phyloP scores from a whole-genome alignment of 2,329 filamentous ascomycete genomes.

The Fonsecaea erecta region DNA sequence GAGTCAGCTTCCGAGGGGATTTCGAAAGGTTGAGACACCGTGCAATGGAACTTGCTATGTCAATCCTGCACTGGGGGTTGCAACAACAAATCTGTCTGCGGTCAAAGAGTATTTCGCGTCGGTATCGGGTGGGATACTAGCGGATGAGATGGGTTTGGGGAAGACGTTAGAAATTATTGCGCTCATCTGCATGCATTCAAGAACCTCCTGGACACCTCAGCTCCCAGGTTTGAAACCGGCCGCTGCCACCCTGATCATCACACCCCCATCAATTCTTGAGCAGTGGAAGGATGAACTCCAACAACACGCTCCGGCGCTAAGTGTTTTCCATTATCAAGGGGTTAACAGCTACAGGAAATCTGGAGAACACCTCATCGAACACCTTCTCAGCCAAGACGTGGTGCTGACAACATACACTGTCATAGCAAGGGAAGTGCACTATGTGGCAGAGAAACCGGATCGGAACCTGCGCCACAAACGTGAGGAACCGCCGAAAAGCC shows the following conservation, averaged over 20 bases:
- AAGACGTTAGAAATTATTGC: slow-evolving; percentile 57
- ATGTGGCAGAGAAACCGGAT: slow-evolving; percentile 70
- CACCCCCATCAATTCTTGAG: slow-evolving; percentile 63
- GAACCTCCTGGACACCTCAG: slow-evolving; percentile 26
- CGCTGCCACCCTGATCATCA: slow-evolving; percentile 66
- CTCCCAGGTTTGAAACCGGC: slow-evolving; percentile 46
- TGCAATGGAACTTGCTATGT: slow-evolving; percentile 47
- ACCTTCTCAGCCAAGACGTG: slow-evolving; percentile 58
- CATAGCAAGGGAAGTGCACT: slow-evolving; percentile 80
- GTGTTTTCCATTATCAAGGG: slow-evolving; percentile 62
- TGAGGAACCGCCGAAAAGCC: slow-evolving; percentile 71
- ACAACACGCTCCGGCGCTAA: slow-evolving; percentile 61
- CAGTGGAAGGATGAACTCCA: slow-evolving; percentile 68
- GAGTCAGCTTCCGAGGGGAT: slow-evolving; percentile 45
- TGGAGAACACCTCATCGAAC: slow-evolving; percentile 48
- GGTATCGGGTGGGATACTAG: slow-evolving; percentile 52
- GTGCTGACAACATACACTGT: slow-evolving; percentile 69
- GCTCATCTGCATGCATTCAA: slow-evolving; percentile 50
- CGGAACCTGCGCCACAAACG: slow-evolving; percentile 70
- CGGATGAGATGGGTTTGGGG: slow-evolving; percentile 58
- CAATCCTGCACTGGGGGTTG: slow-evolving; percentile 49
- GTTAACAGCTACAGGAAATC: slow-evolving; percentile 47
- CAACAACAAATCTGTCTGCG: slow-evolving; percentile 44
- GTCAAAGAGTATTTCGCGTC: slow-evolving; percentile 41
- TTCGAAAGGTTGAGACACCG: slow-evolving; percentile 44